Base-by-base conservation (phyloP, 2,329 filamentous ascomycete species). In the Blastomyces gilchristii region DNA sequence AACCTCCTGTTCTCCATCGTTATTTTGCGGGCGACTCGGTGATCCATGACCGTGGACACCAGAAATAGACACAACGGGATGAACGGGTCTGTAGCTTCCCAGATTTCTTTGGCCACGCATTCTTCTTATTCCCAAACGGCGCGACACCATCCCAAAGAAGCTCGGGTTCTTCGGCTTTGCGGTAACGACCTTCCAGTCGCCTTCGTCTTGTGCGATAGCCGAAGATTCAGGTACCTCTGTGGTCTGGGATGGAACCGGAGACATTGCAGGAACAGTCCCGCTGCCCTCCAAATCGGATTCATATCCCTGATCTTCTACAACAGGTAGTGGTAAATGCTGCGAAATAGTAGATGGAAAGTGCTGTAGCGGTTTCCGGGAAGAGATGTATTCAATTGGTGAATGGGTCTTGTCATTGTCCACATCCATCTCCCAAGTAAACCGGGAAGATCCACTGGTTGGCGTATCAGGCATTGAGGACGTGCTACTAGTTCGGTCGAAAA, bases 401-500 rank as follows among this genome's bases (percentile, higher is more conserved):
- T 68, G 64, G 39, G 65, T 62, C 16, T 63, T 58, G 25, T 63
- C 50, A 28, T 58, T 22, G 39, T 53, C 62, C 34, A 65, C 62
- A 22, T 68, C 68, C 18, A 66, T 61, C 22, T 65, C 68, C 69
- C 69, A 71, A 14, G 66, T 67, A 8, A 56, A 65, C 54, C 63
- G 54, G 49, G 67, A 68, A 31, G 68, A 61, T 37, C 53, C 65
- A 54, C 64, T 68, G 43, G 63, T 69, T 0, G 76, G 74, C 1
- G 76, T 76, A n/a, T 74, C 72, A 2, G 75, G 74, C 0, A 72
- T 70, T 0, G 76, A 80, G 0, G 77, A 78, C 2, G 76, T 77
- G 66, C 78, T 79, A 64, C 76, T 79, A 16, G 75, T 76, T 28
- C 76, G 71, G 63, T 80, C 78, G 67, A 80, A 80, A 8, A 80